phyloP scores from a whole-genome alignment of 2,329 filamentous ascomycete species.

The Phaeosphaeria sp. region DNA sequence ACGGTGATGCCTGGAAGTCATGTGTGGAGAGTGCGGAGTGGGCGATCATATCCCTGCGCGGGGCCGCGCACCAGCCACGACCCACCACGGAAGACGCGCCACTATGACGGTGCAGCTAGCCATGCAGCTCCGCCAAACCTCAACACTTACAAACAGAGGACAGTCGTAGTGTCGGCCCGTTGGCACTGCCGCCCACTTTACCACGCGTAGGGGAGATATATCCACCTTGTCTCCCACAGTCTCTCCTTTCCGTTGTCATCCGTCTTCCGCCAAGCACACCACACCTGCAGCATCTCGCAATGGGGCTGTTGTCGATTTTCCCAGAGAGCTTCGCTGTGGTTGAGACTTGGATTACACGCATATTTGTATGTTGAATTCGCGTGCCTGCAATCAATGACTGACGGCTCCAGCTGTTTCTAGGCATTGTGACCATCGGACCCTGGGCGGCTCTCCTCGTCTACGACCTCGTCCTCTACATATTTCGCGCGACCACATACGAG shows the following conservation, averaged over 20 bases:
- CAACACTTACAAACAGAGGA: not conserved
- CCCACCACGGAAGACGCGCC: conserved; percentile 1
- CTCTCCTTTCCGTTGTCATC: not conserved
- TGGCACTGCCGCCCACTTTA: not conserved
- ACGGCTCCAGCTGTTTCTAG: conserved; percentile 63
- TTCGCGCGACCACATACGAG: conserved; percentile 64
- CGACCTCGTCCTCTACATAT: conserved; percentile 68
- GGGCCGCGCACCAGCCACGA: not conserved
- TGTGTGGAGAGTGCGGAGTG: conserved; percentile 14
- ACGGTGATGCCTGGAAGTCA: conserved; percentile 20
- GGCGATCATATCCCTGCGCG: not conserved
- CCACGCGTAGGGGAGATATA: not conserved
- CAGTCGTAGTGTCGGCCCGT: not conserved
- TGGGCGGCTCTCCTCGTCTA: conserved; percentile 68
- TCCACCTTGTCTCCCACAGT: not conserved
- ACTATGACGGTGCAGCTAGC: conserved; percentile 3
- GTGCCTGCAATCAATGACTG: conserved; percentile 19
- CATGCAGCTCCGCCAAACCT: not conserved
- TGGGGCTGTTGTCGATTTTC: conserved; percentile 71
- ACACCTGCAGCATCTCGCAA: conserved; percentile 35
- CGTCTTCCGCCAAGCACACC: not conserved
- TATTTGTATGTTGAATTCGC: conserved; percentile 61
- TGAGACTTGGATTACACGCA: conserved; percentile 67
- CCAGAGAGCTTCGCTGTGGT: conserved; percentile 63
- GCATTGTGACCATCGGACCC: conserved; percentile 65